Evolutionary conservation across 495 filamentous ascomycete species (phyloP).

Genomic region (Trichodelitschia bisporula): DNA sequence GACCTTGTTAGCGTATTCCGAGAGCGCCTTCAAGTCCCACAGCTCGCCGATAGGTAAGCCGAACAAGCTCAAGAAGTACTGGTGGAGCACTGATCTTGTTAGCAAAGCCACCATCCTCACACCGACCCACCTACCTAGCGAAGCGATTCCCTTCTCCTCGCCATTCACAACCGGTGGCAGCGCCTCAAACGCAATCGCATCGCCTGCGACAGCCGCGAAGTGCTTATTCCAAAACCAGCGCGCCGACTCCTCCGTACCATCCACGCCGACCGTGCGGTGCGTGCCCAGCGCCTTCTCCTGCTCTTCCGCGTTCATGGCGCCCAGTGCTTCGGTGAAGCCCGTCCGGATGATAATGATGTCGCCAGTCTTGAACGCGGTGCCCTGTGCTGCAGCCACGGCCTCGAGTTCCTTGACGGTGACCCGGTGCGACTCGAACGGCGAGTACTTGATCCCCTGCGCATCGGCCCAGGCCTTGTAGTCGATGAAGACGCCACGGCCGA

Average conservation of each 20-base stretch:
- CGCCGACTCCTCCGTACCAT: slow-evolving; percentile 11
- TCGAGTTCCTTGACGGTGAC: slow-evolving; percentile 15
- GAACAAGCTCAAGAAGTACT: slow-evolving; percentile 18
- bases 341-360: slow-evolving; percentile 24
- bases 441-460: slow-evolving; percentile 13
- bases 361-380: slow-evolving; percentile 19
- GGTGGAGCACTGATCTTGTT: slow-evolving; percentile 15
- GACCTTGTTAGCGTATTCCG: slow-evolving; percentile 21
- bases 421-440: slow-evolving; percentile 14
- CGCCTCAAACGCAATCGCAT: slow-evolving; percentile 23
- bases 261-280: slow-evolving; percentile 9
- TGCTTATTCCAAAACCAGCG: slow-evolving; percentile 30
- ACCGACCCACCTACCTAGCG: slow-evolving; percentile 3
- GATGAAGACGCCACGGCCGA: background rate
- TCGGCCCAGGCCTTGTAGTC: slow-evolving; percentile 16
- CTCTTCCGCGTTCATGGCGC: slow-evolving; percentile 13
- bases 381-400: slow-evolving; percentile 11
- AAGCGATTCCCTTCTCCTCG: slow-evolving; percentile 4
- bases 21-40: slow-evolving; percentile 30
- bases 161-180: slow-evolving; percentile 13
- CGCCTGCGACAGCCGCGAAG: slow-evolving; percentile 27
- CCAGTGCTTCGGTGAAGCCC: slow-evolving; percentile 19
- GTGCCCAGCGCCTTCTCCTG: slow-evolving; percentile 8
- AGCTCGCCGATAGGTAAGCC: slow-evolving; percentile 35
- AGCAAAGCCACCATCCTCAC: background rate